Evolutionary conservation across 1,139 yeast genomes (phyloP), one percentile per base, ranked within the genome.

Genomic region (Saccharomyces hybrid): DNA sequence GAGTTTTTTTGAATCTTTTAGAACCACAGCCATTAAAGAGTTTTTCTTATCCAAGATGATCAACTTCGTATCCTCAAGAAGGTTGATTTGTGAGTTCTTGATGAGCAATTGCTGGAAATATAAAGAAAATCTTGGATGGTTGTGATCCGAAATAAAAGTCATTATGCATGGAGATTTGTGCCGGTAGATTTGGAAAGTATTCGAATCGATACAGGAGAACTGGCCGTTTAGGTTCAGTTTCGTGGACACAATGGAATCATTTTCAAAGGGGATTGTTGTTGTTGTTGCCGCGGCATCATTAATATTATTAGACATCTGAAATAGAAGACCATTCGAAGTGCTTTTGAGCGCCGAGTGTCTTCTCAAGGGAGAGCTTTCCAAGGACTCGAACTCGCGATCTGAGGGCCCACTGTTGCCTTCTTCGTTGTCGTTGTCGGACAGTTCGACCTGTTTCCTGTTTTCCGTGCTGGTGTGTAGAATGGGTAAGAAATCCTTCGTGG

Each of bases 401-500:
- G 42, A 38, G 3, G 42, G 13, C 5, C 42, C 13, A 9, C 42
- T 38, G 42, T 8, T 38, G 3, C 5, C 25, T 4, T 23, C 25
- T 1, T 23, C 25, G 5, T 23, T 3, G 5, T 23, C 25, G 5
- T 23, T 3, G 5, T 23, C 25, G 25, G 42, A 38, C 42, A 38
- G 23, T 16, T 38, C 42, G 25, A 16, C 42, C 42, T 38, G 42
- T 3, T 3, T 38, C 25, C 25, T 38, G 25, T 38, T 16, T 9
- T 38, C 42, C 0, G 5, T 38, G 13, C 8, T 16, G 11, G 42
- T 8, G 8, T 9, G 7, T 5, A 38, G 8, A 23, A 23, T 19
- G 9, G 57, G 54, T 41, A 57, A 44, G 46, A 57, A 57, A 41
- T 52, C 56, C 42, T 44, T 42, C 7, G 53, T 52, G 9, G 57